A percentile compares a stretch with the other conserved stretches of the same genome.
phyloP scores from a whole-genome alignment of 2,329 filamentous ascomycete genomes.

The Diaporthe velutina region DNA sequence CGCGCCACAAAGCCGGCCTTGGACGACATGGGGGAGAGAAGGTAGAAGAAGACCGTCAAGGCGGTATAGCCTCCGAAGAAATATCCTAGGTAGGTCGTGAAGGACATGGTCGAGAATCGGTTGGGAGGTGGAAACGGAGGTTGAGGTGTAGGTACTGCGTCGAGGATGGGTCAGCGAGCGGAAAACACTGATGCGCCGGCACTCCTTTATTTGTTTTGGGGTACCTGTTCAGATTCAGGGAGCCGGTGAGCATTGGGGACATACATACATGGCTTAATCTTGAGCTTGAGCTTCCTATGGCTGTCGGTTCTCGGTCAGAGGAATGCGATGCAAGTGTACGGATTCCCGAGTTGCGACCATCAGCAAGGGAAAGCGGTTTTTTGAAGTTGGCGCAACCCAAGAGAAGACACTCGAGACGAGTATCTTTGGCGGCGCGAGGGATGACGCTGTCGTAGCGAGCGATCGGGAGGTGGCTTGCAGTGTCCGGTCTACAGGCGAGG shows the following conservation, averaged over 20 bases:
- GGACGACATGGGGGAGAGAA: constrained; percentile 70
- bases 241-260: background rate
- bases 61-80: constrained; percentile 65
- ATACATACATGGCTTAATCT: background rate
- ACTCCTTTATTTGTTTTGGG: background rate
- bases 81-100: constrained; percentile 57
- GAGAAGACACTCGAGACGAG: background rate
- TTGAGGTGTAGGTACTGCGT: background rate
- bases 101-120: constrained; percentile 49
- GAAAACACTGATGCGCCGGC: background rate
- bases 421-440: background rate
- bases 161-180: constrained; percentile 21
- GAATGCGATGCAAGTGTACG: background rate
- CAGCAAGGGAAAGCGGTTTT: background rate
- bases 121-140: background rate
- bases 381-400: constrained; percentile 18
- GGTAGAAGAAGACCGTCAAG: constrained; percentile 70
- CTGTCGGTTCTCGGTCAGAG: background rate
- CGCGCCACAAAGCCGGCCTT: constrained; percentile 78
- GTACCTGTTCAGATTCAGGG: background rate
- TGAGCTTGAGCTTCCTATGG: background rate
- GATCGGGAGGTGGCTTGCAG: constrained; percentile 6
- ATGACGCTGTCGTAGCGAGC: background rate
- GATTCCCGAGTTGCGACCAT: constrained; percentile 16
- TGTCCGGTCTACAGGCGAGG: background rate